These are phyloP conservation scores for Ceratobasidium sp. DNA, from an alignment of 1,284 basidiomycete species.

Conservation along the genomic window DNA sequence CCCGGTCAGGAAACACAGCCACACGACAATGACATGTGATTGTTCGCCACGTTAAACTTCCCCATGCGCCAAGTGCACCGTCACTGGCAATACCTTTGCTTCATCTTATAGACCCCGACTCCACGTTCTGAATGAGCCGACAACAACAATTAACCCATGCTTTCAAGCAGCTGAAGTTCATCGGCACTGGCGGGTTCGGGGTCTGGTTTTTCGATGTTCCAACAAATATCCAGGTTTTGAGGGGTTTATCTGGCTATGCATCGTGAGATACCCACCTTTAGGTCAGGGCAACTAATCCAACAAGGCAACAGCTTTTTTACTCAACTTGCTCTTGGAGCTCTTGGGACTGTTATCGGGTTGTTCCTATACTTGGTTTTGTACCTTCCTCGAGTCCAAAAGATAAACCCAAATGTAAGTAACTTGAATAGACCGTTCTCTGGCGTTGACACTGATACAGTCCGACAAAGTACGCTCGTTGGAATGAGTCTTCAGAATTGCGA, in stretches of 20 bases:
- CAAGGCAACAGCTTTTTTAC: conserved; percentile 19
- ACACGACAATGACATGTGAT: conserved; percentile 20
- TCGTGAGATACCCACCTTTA: conserved; percentile 7
- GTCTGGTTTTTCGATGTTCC: conserved; percentile 37
- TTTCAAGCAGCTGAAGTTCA: conserved; percentile 41
- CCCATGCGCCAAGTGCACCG: conserved; percentile 16
- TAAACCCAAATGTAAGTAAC: conserved; percentile 41
- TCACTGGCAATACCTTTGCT: background rate
- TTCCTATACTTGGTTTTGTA: conserved; percentile 43
- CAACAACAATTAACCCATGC: conserved; percentile 33
- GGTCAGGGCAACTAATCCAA: background rate
- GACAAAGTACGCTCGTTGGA: conserved; percentile 42
- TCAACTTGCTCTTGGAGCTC: conserved; percentile 24
- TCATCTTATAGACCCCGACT: background rate
- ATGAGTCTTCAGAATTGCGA: conserved; percentile 33
- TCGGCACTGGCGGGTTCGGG: conserved; percentile 39
- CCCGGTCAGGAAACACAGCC: background rate
- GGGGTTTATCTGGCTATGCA: conserved; percentile 18
- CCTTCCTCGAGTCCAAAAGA: conserved; percentile 42
- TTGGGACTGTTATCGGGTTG: conserved; percentile 35
- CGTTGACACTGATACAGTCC: background rate
- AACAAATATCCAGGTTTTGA: conserved; percentile 5
- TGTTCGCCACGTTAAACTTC: conserved; percentile 13
- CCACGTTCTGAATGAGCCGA: conserved; percentile 28
- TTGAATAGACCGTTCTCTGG: background rate